Evolutionary conservation across 148 eudicot species (phyloP), one percentile per base, ranked within the genome.

Genomic region (Tetragonia tetragonoides): DNA sequence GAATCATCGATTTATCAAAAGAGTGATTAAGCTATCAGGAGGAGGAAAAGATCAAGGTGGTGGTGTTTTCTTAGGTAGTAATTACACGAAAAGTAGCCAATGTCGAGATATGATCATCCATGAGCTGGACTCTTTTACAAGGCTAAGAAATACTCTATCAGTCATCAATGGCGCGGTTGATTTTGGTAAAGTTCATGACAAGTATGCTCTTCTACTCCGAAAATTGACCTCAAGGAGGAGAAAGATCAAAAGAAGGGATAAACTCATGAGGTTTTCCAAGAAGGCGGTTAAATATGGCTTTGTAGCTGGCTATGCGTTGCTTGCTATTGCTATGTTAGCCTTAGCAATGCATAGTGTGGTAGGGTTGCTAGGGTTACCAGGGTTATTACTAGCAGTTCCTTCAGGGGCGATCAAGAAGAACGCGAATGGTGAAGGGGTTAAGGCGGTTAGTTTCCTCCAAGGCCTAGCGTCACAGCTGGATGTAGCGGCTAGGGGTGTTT

Each of bases 401-500:
- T 57, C 77, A 5, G 82, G 76, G 14, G 72, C 85, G 3, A 47
- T 78, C 1, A 82, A 78, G 63, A 85, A 18, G 39, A 64, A 74
- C 61, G 79, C 73, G 68, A 61, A 78, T 14, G 54, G 53, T 72
- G 73, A 67, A 24, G 24, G 77, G 51, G 49, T 16, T 18, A 86
- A 77, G 74, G 85, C 75, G 76, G 59, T 44, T 12, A 81, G 74
- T 56, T 40, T 64, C 41, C 72, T 72, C 1, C 74, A 85, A 47
- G 80, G 85, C 42, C 54, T 86, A 6, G 82, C 84, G 3, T 73
- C 73, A 23, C 88, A 89, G 69, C 81, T 94, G 47, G 97, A 94
- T 76, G 78, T 85, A 5, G 93, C 98, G 3, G 92, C 90, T 2
- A 87, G 83, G 85, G 97, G 93, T 16, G 83, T 90, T 17, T 92